Percentiles rank a stretch among this genome's conserved stretches.
Evolutionary conservation across 805 yeast species (phyloP).

Genomic region (Suhomyces tanzawaensis): DNA sequence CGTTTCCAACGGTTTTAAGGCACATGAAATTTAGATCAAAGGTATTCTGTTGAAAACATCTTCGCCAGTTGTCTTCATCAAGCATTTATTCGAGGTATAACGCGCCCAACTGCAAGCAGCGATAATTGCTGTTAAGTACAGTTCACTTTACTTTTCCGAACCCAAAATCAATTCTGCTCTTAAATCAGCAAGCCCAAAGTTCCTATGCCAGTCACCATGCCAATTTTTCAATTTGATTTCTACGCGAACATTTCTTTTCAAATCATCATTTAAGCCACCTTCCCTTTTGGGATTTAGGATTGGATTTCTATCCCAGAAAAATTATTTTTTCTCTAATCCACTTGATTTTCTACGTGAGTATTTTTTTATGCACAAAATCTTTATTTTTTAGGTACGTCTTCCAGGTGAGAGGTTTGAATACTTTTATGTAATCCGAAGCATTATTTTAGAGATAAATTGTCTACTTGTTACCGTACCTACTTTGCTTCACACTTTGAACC

Average conservation of each 20-base stretch:
- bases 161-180: neutral
- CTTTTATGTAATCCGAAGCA: constrained; percentile 4
- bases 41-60: too few species aligned
- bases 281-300: constrained; percentile 4
- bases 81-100: too few species aligned
- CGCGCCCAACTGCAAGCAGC: too few species aligned
- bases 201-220: neutral
- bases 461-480: constrained; percentile 6
- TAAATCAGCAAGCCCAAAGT: neutral
- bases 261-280: neutral
- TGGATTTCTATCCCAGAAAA: neutral
- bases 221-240: neutral
- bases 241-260: constrained; percentile 1
- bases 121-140: too few species aligned
- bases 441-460: constrained; percentile 6
- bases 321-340: neutral
- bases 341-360: neutral
- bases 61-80: too few species aligned
- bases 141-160: neutral
- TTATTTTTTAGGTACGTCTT: neutral
- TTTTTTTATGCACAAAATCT: neutral
- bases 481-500: constrained; percentile 5
- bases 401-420: too few species aligned
- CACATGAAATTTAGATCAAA: too few species aligned
- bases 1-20: too few species aligned